phyloP scores from a whole-genome alignment of 352 stramenopile species.

The Thraustotheca clavata region DNA sequence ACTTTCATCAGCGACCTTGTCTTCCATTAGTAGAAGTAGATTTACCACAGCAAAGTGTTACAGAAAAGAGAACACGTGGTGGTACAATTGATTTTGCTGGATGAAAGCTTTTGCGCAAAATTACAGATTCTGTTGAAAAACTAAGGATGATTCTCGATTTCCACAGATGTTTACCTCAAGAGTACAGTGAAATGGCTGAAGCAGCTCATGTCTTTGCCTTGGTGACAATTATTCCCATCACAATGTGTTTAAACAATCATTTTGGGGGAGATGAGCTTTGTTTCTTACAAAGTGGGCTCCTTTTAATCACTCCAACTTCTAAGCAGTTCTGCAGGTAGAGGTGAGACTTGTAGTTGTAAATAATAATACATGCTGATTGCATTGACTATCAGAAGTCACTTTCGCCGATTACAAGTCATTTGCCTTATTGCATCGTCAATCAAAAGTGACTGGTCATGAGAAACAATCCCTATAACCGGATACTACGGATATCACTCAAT shows the following conservation, averaged over 20 bases:
- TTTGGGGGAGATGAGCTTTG: background rate
- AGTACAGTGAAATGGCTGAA: background rate
- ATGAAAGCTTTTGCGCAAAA: background rate
- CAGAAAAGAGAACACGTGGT: conserved; percentile 1
- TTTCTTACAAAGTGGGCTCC: background rate
- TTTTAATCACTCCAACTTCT: background rate
- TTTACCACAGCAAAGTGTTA: background rate
- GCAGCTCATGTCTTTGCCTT: background rate
- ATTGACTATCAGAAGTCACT: too few relatives aligned
- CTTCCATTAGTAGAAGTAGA: background rate
- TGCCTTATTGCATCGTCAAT: too few relatives aligned
- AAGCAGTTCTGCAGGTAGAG: too few relatives aligned
- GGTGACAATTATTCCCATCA: background rate
- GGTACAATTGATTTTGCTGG: background rate
- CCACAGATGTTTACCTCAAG: background rate
- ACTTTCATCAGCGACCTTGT: background rate
- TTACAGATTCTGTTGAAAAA: background rate
- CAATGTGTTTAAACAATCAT: background rate
- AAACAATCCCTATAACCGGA: too few relatives aligned
- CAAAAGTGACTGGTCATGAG: too few relatives aligned
- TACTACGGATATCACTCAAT: too few relatives aligned
- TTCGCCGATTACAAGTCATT: too few relatives aligned
- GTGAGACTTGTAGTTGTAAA: too few relatives aligned
- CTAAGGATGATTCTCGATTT: background rate
- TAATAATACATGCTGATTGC: too few relatives aligned